These are phyloP conservation scores for Closterium sp. DNA, from an alignment of 139 green algal genomes.

Conservation along the genomic window DNA sequence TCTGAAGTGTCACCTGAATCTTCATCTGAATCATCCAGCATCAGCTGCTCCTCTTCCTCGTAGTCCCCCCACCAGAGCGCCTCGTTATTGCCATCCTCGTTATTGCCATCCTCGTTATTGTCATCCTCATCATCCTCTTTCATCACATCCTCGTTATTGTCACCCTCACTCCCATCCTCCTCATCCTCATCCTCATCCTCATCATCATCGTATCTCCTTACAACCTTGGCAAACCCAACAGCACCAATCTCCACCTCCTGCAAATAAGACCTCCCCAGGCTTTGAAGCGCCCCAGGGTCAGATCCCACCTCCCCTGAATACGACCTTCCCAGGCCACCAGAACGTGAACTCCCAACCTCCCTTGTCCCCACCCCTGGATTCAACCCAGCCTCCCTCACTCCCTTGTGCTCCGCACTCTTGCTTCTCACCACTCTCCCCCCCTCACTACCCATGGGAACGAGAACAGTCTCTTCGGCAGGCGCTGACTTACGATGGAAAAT, in stretches of 20 bases:
- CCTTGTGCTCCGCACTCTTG: background rate
- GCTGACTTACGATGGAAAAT: background rate
- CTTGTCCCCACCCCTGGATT: too few species aligned
- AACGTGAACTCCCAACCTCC: too few species aligned
- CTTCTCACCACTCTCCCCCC: background rate
- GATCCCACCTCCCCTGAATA: background rate
- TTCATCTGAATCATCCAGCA: background rate
- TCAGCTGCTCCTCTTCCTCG: background rate
- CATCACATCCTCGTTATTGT: background rate
- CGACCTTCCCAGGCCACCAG: too few species aligned
- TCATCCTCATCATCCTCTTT: background rate
- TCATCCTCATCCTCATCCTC: background rate
- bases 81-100: background rate
- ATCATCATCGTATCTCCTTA: background rate
- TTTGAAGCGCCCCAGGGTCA: background rate
- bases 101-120: background rate
- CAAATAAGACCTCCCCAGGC: background rate
- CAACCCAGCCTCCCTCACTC: background rate
- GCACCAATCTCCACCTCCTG: background rate
- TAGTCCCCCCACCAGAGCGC: background rate
- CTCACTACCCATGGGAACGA: background rate
- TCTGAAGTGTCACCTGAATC: background rate
- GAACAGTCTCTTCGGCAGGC: background rate
- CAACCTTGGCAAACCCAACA: background rate
- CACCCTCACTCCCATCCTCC: background rate